Evolutionary conservation across 495 filamentous ascomycete genomes (phyloP).

Genomic region (Cercophora scortea): DNA sequence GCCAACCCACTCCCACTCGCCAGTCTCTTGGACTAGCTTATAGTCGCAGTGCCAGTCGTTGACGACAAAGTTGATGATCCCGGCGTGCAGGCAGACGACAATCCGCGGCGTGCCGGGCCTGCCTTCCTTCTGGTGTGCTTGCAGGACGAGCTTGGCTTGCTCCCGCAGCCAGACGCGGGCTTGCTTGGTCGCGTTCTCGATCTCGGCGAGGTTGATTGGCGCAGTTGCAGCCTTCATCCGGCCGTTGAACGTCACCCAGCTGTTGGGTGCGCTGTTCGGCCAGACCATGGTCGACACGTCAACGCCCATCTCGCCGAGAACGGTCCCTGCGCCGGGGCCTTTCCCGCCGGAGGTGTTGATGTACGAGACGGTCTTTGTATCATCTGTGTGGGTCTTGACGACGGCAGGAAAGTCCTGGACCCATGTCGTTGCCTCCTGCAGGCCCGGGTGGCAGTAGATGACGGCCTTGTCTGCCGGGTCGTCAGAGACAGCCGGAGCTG

Average conservation of each 20-base stretch:
- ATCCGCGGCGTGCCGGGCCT: not conserved
- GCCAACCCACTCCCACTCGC: not conserved
- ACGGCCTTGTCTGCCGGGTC: not conserved
- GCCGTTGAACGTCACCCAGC: not conserved
- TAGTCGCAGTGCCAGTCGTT: not conserved
- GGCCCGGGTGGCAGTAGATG: not conserved
- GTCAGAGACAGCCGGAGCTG: not conserved
- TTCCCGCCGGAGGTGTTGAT: not conserved
- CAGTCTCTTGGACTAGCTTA: not conserved
- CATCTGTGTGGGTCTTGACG: not conserved
- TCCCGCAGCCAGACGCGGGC: conserved; percentile 1
- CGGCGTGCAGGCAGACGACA: not conserved
- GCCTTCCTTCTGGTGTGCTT: not conserved
- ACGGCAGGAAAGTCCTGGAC: not conserved
- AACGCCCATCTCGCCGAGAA: not conserved
- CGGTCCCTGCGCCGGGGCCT: not conserved
- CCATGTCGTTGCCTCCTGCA: not conserved
- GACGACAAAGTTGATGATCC: conserved; percentile 1
- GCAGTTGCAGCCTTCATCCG: not conserved
- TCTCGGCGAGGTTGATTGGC: not conserved
- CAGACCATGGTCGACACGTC: not conserved
- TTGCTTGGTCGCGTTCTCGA: not conserved
- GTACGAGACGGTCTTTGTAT: not conserved
- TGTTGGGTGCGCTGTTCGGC: not conserved
- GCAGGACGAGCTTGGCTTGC: not conserved